A percentile compares a stretch with the other conserved stretches of the same genome.
These are phyloP conservation scores for Parachaetomium inaequale DNA, from an alignment of 495 filamentous ascomycete genomes.

Conservation along the genomic window DNA sequence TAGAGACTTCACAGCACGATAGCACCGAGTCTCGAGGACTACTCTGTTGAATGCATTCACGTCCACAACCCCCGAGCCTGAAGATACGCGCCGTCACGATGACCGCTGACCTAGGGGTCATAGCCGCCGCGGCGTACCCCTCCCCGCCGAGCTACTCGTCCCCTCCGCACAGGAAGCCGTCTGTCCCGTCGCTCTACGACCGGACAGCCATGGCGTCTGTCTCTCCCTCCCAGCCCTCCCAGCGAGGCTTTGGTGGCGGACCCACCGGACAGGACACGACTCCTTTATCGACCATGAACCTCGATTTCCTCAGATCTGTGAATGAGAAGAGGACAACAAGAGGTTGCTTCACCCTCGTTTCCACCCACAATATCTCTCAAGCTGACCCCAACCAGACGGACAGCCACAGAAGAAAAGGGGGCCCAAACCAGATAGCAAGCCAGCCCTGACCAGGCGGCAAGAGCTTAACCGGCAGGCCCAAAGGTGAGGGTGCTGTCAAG, in stretches of 20 bases:
- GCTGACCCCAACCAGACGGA: conserved; percentile 56
- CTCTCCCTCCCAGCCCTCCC: conserved; percentile 35
- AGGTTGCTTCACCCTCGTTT: no score
- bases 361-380: neutral
- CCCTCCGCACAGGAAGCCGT: conserved; percentile 34
- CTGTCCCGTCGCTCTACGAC: conserved; percentile 35
- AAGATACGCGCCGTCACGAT: conserved; percentile 5
- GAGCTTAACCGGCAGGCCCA: conserved; percentile 96
- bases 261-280: conserved; percentile 43
- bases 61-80: neutral
- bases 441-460: conserved; percentile 86
- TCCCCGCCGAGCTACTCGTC: conserved; percentile 39
- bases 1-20: neutral
- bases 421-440: conserved; percentile 95
- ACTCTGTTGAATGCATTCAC: conserved; percentile 6
- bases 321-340: conserved; percentile 57
- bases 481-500: conserved; percentile 56
- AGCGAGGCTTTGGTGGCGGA: conserved; percentile 32
- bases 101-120: conserved; percentile 30
- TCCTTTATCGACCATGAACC: conserved; percentile 50
- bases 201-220: conserved; percentile 41
- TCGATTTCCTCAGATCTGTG: conserved; percentile 56
- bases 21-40: neutral
- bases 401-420: conserved; percentile 84
- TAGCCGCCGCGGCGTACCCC: conserved; percentile 37